Evolutionary conservation across 768 basidiomycete genomes (phyloP).

Genomic region (Ephemerocybe angulata): DNA sequence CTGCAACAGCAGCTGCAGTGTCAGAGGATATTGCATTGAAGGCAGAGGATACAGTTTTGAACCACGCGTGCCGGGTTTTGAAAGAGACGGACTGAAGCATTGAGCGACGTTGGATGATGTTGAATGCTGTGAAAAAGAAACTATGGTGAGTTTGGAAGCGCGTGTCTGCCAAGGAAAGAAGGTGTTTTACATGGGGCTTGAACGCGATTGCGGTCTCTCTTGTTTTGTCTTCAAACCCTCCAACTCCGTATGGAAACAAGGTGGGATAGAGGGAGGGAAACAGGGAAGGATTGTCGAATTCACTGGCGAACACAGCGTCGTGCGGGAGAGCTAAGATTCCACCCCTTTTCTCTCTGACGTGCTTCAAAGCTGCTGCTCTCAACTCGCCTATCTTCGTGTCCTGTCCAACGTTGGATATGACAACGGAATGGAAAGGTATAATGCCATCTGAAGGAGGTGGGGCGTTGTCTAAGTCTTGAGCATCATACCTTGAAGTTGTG

Average conservation of each 20-base stretch:
- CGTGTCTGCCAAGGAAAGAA: neutral
- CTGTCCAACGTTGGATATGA: neutral
- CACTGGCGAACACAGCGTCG: neutral
- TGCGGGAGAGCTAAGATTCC: neutral
- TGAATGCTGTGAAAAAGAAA: neutral
- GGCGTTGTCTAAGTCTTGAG: neutral
- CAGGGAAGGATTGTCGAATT: neutral
- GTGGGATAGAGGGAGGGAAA: neutral
- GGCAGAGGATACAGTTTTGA: neutral
- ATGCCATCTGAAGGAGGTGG: neutral
- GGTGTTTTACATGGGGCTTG: neutral
- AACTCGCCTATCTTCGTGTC: neutral
- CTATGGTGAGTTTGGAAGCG: neutral
- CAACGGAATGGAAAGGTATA: neutral
- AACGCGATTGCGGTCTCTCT: neutral
- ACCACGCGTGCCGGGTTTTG: neutral
- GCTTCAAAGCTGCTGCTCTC: neutral
- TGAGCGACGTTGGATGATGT: neutral
- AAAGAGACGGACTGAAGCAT: neutral
- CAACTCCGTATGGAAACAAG: too few species aligned
- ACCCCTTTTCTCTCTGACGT: neutral
- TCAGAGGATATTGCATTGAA: neutral
- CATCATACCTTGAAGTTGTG: neutral
- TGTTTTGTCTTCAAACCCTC: neutral
- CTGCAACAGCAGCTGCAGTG: neutral